Conservation (phyloP, 1,284 basidiomycete genomes). For the Papiliotrema terrestris region DNA sequence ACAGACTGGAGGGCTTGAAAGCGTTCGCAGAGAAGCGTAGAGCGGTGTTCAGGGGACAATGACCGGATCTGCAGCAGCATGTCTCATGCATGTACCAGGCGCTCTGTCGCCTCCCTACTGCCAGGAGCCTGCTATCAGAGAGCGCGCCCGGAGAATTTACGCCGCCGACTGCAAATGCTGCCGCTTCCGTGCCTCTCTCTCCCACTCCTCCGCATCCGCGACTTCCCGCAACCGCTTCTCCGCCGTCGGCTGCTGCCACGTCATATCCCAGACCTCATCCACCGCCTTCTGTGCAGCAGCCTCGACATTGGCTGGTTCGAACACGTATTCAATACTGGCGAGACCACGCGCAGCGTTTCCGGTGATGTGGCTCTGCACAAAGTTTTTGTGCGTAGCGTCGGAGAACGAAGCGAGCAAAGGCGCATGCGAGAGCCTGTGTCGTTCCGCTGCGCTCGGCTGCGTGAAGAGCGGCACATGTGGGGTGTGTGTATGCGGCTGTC, state of each 20-base stretch:
- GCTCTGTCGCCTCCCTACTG: constrained; percentile 5
- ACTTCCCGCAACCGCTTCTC: constrained; percentile 19
- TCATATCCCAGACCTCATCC: background rate
- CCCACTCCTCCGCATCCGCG: constrained; percentile 44
- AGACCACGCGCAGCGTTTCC: constrained; percentile 28
- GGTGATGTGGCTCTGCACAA: constrained; percentile 17
- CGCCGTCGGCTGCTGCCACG: constrained; percentile 12
- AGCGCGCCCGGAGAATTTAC: background rate
- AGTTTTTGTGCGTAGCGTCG: constrained; percentile 13
- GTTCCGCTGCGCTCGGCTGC: constrained; percentile 30
- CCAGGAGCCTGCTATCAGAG: too few relatives aligned
- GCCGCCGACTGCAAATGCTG: constrained; percentile 1
- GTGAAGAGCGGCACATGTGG: constrained; percentile 43
- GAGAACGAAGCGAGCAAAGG: constrained; percentile 25
- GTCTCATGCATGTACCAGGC: constrained; percentile 20
- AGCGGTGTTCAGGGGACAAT: constrained; percentile 71
- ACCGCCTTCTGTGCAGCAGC: background rate
- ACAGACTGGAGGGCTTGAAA: constrained; percentile 77
- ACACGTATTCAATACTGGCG: constrained; percentile 43
- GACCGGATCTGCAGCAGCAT: constrained; percentile 1
- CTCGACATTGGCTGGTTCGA: constrained; percentile 13
- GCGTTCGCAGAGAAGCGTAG: constrained; percentile 86
- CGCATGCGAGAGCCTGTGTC: constrained; percentile 25
- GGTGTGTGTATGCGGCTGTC: constrained; percentile 45
- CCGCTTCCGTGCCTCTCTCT: constrained; percentile 16